Evolutionary conservation across 2,329 filamentous ascomycete species (phyloP).

Genomic region (Plectosphaerella plurivora): DNA sequence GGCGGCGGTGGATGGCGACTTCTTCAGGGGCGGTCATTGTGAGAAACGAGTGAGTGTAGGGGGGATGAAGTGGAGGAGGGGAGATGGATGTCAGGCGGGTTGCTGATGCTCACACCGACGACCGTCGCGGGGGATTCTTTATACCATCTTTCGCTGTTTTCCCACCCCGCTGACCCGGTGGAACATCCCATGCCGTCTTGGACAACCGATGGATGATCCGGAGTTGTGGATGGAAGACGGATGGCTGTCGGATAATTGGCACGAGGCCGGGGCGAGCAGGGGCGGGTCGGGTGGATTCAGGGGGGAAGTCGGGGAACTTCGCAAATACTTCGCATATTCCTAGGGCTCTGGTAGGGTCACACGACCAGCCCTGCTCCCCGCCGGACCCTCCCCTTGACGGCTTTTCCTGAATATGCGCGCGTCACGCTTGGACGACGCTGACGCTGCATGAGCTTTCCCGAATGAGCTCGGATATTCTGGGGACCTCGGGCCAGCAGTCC

Average conservation of each 20-base stretch:
- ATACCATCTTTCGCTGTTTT: no score
- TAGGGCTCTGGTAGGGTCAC: background rate
- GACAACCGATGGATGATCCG: no score
- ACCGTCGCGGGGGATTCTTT: no score
- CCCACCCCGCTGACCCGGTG: no score
- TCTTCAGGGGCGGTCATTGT: conserved; percentile 7
- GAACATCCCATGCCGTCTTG: no score
- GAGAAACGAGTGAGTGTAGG: background rate
- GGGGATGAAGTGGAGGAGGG: background rate
- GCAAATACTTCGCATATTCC: conserved; percentile 2
- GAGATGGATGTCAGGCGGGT: no score
- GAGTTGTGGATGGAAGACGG: background rate
- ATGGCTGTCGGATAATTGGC: background rate
- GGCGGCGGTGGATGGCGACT: background rate
- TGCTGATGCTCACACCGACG: no score
- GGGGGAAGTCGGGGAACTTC: background rate
- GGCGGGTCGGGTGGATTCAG: background rate
- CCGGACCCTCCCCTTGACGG: background rate
- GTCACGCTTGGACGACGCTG: background rate
- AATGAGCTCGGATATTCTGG: background rate
- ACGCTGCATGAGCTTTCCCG: no score
- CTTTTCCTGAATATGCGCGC: background rate
- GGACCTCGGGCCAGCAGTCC: conserved; percentile 21
- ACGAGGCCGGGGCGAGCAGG: no score
- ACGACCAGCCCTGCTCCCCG: background rate